phyloP scores from a whole-genome alignment of 2,329 filamentous ascomycete species.

The Aspergillus intermedius region DNA sequence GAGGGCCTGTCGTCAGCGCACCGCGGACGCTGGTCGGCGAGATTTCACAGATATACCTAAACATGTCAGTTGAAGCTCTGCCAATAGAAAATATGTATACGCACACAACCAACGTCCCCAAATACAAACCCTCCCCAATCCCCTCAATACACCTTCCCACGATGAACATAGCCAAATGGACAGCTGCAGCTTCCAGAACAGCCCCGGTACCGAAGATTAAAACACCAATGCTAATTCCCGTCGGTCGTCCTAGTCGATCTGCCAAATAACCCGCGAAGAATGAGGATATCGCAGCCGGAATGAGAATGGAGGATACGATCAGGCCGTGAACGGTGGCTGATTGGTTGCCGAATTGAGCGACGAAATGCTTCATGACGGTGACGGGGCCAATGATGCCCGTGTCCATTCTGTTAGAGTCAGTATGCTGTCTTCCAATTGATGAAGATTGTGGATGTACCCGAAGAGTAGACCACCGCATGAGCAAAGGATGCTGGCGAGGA shows the following conservation, averaged over 20 bases:
- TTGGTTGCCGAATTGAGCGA: constrained; percentile 43
- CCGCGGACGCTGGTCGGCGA: constrained; percentile 48
- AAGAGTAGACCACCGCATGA: constrained; percentile 15
- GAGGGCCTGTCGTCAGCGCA: constrained; percentile 46
- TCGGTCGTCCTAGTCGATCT: constrained; percentile 46
- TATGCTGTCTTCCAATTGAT: neutral
- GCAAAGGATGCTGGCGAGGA: constrained; percentile 13
- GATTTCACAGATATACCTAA: constrained; percentile 54
- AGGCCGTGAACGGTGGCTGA: constrained; percentile 51
- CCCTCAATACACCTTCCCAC: constrained; percentile 52
- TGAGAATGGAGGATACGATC: constrained; percentile 53
- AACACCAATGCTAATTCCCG: constrained; percentile 45
- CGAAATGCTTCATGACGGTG: constrained; percentile 52
- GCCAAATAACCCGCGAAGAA: constrained; percentile 52
- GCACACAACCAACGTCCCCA: constrained; percentile 51
- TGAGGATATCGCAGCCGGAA: constrained; percentile 53
- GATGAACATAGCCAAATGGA: constrained; percentile 48
- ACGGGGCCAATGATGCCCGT: constrained; percentile 56
- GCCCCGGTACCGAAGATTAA: constrained; percentile 51
- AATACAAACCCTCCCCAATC: constrained; percentile 53
- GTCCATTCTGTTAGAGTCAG: constrained; percentile 26
- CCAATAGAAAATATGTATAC: neutral
- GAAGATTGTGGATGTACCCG: constrained; percentile 5
- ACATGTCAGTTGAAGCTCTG: constrained; percentile 5
- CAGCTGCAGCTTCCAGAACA: constrained; percentile 46